Evolutionary conservation across 257 asterid genomes (phyloP), one percentile per base, ranked within the genome.

Genomic region (Gentiana straminea): DNA sequence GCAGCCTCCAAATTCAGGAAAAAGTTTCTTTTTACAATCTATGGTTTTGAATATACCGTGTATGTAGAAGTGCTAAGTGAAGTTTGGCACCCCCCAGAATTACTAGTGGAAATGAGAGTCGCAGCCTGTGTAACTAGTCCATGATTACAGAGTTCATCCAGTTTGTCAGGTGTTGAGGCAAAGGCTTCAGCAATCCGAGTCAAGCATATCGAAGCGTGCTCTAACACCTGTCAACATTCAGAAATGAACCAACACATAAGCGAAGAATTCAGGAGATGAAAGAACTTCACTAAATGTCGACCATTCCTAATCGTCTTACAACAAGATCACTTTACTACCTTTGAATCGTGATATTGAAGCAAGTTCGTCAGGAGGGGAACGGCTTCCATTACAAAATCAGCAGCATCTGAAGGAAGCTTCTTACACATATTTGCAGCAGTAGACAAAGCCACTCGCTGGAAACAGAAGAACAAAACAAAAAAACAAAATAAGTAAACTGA

Each of bases 401-500:
- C 75, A 11, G 96, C 97, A 84, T 93, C 97, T 33, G 97, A 83
- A 49, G 99, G 94, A 46, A 93, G 82, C 70, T 93, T 93, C 82
- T 89, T 93, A 81, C 99, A 93, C 86, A 93, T 86, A 70, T 93
- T 93, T 68, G 99, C 99, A 48, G 99, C 99, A 51, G 99, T 93
- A 11, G 91, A 64, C 57, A 93, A 75, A 55, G 99, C 99, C 60
- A 93, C 99, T 38, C 99, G 83, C 99, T 93, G 70, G 43, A n/a
- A 64, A 15, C 36, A 49, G 58, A 54, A 64, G 7, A 51, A 55
- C 4, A 48, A 36, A 57, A 45, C 46, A 44, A 52, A 55, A 32
- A 33, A 5, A 35, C 51, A 54, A 5, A 41, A 55, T 51, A 24
- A 24, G 24, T 24, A 54, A 50, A 11, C 13, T 8, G 1, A 54